phyloP scores from a whole-genome alignment of 495 filamentous ascomycete species.

The Neurospora discreta region DNA sequence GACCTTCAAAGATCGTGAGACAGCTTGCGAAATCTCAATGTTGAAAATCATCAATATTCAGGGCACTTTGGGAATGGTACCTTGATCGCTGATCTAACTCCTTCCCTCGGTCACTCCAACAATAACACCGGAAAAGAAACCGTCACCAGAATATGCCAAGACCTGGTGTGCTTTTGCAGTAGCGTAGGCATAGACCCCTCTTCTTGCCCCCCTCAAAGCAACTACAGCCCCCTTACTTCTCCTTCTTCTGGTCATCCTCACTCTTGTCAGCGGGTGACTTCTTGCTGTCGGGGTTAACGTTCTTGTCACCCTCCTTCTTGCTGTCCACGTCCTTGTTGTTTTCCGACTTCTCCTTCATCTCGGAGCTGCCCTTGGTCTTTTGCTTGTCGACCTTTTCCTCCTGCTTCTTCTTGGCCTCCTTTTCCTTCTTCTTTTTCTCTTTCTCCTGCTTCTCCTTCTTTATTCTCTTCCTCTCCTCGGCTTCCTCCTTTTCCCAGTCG shows the following conservation, averaged over 20 bases:
- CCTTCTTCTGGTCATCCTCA: slow-evolving; percentile 1
- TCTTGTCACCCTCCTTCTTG: slow-evolving; percentile 7
- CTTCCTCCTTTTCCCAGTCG: slow-evolving; percentile 25
- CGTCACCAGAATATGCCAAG: background rate
- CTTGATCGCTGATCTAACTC: background rate
- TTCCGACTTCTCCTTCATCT: slow-evolving; percentile 7
- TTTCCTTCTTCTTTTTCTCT: slow-evolving; percentile 21
- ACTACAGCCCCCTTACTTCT: background rate
- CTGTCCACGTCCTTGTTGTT: slow-evolving; percentile 4
- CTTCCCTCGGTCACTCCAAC: background rate
- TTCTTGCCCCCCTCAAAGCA: background rate
- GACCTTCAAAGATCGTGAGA: background rate
- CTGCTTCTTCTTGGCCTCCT: slow-evolving; percentile 16
- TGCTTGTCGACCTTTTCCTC: slow-evolving; percentile 16
- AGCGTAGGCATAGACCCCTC: background rate
- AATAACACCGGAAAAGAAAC: background rate
- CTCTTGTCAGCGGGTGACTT: slow-evolving; percentile 1
- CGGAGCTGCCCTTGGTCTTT: slow-evolving; percentile 5
- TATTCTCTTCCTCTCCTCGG: slow-evolving; percentile 20
- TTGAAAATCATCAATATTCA: background rate
- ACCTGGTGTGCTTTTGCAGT: background rate
- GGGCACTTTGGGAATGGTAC: background rate
- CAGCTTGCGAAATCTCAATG: background rate
- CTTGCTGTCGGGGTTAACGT: background rate
- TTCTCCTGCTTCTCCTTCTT: slow-evolving; percentile 25